Evolutionary conservation across 305 asterid genomes (phyloP), one percentile per base, ranked within the genome.

Genomic region (Petunia hybrid): DNA sequence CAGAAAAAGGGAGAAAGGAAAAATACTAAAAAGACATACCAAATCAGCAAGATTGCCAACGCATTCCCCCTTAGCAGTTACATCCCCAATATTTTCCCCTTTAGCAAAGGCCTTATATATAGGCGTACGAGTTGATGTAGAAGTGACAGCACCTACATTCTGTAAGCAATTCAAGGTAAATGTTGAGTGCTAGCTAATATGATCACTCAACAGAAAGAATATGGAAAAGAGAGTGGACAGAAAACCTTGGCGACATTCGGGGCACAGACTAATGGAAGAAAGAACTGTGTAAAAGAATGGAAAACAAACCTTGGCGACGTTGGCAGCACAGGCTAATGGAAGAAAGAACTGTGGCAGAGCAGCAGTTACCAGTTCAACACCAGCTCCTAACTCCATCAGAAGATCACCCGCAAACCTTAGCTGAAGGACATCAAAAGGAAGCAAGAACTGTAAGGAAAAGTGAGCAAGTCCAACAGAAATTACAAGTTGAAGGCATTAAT

Each of bases 51-150:
- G 70, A 88, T 94, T 96, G 60, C 94, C 97, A 84, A 94, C 98
- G 61, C 98, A 94, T 86, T 96, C 99, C 46, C 99, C 99, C 86
- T 96, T 96, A n/a, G 99, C 98, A 78, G 99, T 96, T 81, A 96
- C 98, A 89, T 96, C 99, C 77, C 99, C 99, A 78, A 96, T 96
- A 83, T 96, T 96, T 90, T 96, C 99, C 81, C 99, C 99, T 89
- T 89, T 92, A 66, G 99, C 99, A 83, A 96, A 96, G 80, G 98
- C 99, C 90, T 94, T 96, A 91, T 96, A 96, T 79, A 96, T 94
- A 69, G 98, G 99, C 13, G 98, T 93, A 81, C 99, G 94, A 85
- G 99, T 96, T 12, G 98, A 94, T 40, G 98, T 94, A 78, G 99
- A 94, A 84, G 99, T 92, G 82, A 96, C 98, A 43, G 97, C 98